These are phyloP conservation scores for California macrophylla DNA, from an alignment of 441 rosid genomes.

Conservation along the genomic window DNA sequence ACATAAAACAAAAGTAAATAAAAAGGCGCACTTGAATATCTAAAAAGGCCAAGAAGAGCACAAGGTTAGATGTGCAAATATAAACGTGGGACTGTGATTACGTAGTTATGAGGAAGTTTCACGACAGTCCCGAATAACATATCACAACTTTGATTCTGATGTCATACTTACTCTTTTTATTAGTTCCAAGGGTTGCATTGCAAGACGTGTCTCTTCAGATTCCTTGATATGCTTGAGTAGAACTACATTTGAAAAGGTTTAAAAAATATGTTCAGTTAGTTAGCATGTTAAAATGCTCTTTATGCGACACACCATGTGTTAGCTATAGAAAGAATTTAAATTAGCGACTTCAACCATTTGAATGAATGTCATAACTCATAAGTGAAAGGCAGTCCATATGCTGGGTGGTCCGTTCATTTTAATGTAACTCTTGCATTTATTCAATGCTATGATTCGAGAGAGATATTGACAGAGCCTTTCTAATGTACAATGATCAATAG, in stretches of 20 bases:
- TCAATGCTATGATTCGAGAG: background rate
- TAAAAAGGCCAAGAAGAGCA: background rate
- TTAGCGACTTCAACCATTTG: background rate
- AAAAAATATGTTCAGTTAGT: conserved; percentile 4
- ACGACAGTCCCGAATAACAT: background rate
- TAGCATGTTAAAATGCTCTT: background rate
- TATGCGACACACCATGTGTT: background rate
- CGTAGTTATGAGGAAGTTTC: background rate
- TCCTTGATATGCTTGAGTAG: conserved; percentile 50
- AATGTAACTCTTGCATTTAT: background rate
- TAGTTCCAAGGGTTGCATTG: conserved; percentile 71
- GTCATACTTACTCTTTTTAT: conserved; percentile 51
- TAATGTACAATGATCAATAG: background rate
- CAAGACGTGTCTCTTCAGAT: conserved; percentile 63
- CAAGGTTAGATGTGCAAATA: background rate
- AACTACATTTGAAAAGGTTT: conserved; percentile 35
- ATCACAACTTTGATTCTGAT: background rate
- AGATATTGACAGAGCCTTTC: background rate
- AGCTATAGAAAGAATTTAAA: background rate
- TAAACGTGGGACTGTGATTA: background rate
- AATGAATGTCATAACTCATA: no score
- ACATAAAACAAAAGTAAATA: background rate
- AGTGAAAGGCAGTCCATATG: background rate
- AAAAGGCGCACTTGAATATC: background rate
- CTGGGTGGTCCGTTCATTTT: background rate